phyloP scores from a whole-genome alignment of 805 yeast species.

The Peterozyma toletana region DNA sequence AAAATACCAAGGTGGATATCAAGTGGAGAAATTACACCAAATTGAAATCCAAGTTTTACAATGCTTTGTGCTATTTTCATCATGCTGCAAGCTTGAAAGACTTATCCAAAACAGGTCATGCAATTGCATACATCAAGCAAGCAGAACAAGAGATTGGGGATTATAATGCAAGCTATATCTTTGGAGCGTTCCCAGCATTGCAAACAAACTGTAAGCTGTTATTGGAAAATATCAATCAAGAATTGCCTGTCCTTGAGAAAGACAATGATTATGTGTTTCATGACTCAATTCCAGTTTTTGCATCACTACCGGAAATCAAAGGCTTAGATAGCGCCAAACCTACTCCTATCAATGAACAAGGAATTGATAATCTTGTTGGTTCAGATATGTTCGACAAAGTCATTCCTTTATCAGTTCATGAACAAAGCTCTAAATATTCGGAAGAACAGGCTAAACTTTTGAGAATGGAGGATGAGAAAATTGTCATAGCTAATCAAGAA shows the following conservation, averaged over 20 bases:
- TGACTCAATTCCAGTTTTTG: conserved; percentile 58
- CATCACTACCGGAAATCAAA: conserved; percentile 57
- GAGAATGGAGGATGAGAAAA: conserved; percentile 65
- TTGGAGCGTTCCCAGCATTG: conserved; percentile 12
- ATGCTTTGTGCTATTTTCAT: conserved; percentile 53
- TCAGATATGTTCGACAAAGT: conserved; percentile 66
- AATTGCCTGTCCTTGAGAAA: conserved; percentile 42
- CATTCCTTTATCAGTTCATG: conserved; percentile 82
- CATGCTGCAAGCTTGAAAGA: conserved; percentile 49
- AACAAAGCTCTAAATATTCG: conserved; percentile 78
- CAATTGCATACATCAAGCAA: conserved; percentile 55
- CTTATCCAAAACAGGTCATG: conserved; percentile 60
- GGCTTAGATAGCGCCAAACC: conserved; percentile 64
- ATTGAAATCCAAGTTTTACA: conserved; percentile 48
- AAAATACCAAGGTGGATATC: conserved; percentile 16
- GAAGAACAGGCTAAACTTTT: conserved; percentile 80
- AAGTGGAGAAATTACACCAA: conserved; percentile 45
- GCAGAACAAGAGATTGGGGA: conserved; percentile 35
- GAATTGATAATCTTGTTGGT: conserved; percentile 38
- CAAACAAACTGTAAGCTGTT: conserved; percentile 20
- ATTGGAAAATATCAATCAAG: conserved; percentile 22
- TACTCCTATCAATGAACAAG: conserved; percentile 41
- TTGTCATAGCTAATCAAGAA: conserved; percentile 76
- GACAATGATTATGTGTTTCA: conserved; percentile 92
- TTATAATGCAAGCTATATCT: conserved; percentile 12